Conservation (phyloP, 345 rosid genomes). For the Boechera retrofracta region DNA sequence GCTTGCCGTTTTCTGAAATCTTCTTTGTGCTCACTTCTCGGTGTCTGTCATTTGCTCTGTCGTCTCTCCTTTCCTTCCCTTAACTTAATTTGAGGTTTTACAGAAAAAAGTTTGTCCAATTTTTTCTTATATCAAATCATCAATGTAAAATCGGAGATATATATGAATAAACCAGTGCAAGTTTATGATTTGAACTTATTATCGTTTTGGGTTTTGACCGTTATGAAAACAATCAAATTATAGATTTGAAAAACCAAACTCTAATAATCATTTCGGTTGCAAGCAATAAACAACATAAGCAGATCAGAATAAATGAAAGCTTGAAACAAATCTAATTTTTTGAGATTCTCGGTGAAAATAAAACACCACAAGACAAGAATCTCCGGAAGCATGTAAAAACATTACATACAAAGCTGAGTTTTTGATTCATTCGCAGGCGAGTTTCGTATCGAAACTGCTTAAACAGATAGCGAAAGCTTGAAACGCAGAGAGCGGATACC, state of each 20-base stretch:
- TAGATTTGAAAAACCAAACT: slow-evolving; percentile 6
- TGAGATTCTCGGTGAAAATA: slow-evolving; percentile 41
- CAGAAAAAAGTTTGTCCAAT: background rate
- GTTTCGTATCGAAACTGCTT: slow-evolving; percentile 96
- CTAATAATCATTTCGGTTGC: background rate
- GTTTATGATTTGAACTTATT: background rate
- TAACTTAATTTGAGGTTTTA: slow-evolving; percentile 3
- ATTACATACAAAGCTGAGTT: slow-evolving; percentile 41
- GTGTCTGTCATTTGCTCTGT: slow-evolving; percentile 50
- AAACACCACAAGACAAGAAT: slow-evolving; percentile 40
- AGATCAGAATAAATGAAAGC: background rate
- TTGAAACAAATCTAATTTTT: slow-evolving; percentile 29
- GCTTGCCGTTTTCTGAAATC: slow-evolving; percentile 19
- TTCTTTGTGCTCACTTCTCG: slow-evolving; percentile 57
- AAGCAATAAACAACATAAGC: slow-evolving; percentile 27
- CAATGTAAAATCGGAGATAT: background rate
- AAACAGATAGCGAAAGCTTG: slow-evolving; percentile 95
- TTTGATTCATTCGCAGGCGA: slow-evolving; percentile 82
- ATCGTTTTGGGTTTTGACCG: background rate
- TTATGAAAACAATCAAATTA: background rate
- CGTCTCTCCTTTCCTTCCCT: background rate
- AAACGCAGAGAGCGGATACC: slow-evolving; percentile 90
- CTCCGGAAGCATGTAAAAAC: slow-evolving; percentile 28
- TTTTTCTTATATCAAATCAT: background rate
- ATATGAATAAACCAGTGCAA: background rate